A percentile compares a stretch with the other conserved stretches of the same genome.
Evolutionary conservation across 495 filamentous ascomycete genomes (phyloP).

Genomic region (Xylaria intraflava): DNA sequence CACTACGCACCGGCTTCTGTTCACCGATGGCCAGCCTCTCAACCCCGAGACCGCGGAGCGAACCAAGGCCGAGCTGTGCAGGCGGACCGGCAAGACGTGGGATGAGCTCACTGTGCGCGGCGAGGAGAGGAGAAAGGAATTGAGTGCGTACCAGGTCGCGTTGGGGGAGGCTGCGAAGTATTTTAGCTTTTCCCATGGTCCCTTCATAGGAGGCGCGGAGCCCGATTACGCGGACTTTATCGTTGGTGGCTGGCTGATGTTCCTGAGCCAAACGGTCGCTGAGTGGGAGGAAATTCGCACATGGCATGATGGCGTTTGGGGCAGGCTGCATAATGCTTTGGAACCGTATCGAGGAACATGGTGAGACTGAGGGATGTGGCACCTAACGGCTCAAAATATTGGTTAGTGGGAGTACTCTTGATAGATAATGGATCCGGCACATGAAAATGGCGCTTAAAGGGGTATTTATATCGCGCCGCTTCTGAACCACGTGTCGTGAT

Average conservation of each 20-base stretch:
- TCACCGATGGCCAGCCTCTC: constrained; percentile 32
- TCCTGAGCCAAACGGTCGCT: constrained; percentile 30
- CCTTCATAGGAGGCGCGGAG: constrained; percentile 43
- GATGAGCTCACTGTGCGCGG: constrained; percentile 40
- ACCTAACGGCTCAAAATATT: no score
- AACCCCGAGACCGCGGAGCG: constrained; percentile 38
- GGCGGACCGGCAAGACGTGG: constrained; percentile 40
- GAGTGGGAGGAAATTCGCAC: constrained; percentile 46
- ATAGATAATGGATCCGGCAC: no score
- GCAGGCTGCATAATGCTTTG: constrained; percentile 41
- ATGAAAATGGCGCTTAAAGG: no score
- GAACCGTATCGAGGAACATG: constrained; percentile 10
- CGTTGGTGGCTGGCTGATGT: constrained; percentile 54
- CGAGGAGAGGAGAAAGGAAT: constrained; percentile 36
- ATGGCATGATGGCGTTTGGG: constrained; percentile 50
- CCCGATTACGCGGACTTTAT: constrained; percentile 56
- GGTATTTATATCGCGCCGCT: no score
- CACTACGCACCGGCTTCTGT: constrained; percentile 15
- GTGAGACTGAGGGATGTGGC: no score
- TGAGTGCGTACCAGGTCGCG: constrained; percentile 30
- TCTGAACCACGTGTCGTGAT: no score
- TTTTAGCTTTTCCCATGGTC: constrained; percentile 38
- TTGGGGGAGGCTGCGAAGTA: constrained; percentile 39
- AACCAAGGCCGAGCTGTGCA: constrained; percentile 39
- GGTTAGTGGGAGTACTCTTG: no score